A percentile compares a stretch with the other conserved stretches of the same genome.
Conservation (phyloP, 331 rosid species). For the Rhamnella rubrinervis region DNA sequence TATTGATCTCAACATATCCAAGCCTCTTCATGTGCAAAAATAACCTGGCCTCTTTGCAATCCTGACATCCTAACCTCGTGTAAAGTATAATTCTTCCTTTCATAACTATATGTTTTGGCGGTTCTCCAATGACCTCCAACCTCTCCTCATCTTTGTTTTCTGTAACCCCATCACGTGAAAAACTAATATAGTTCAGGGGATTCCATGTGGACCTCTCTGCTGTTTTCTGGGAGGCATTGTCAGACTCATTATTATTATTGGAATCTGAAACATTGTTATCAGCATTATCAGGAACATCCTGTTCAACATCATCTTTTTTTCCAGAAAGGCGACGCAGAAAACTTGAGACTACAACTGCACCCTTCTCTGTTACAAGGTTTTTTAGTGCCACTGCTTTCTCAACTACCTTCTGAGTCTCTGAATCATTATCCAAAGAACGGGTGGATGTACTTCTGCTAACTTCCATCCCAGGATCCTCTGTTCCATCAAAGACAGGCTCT, state of each 20-base stretch:
- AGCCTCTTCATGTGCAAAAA: constrained; percentile 68
- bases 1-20: constrained; percentile 74
- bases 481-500: constrained; percentile 87
- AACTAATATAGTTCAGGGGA: constrained; percentile 63
- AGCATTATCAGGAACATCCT: constrained; percentile 29
- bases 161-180: constrained; percentile 40
- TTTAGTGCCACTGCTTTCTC: constrained; percentile 74
- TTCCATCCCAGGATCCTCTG: constrained; percentile 70
- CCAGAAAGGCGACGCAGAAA: constrained; percentile 79
- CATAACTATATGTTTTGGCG: constrained; percentile 37
- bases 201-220: constrained; percentile 60
- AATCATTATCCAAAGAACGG: constrained; percentile 48
- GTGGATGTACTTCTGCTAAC: constrained; percentile 46
- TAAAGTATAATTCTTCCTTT: constrained; percentile 79
- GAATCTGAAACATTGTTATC: constrained; percentile 37
- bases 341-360: constrained; percentile 64
- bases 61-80: constrained; percentile 73
- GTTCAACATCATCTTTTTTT: constrained; percentile 42
- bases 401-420: constrained; percentile 60
- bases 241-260: constrained; percentile 37
- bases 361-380: constrained; percentile 64
- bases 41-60: constrained; percentile 64
- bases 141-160: constrained; percentile 40
- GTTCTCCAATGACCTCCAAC: constrained; percentile 33
- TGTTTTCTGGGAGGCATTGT: constrained; percentile 50